phyloP scores from a whole-genome alignment of 108 stramenopile species.

The Schizochytrium sp. region DNA sequence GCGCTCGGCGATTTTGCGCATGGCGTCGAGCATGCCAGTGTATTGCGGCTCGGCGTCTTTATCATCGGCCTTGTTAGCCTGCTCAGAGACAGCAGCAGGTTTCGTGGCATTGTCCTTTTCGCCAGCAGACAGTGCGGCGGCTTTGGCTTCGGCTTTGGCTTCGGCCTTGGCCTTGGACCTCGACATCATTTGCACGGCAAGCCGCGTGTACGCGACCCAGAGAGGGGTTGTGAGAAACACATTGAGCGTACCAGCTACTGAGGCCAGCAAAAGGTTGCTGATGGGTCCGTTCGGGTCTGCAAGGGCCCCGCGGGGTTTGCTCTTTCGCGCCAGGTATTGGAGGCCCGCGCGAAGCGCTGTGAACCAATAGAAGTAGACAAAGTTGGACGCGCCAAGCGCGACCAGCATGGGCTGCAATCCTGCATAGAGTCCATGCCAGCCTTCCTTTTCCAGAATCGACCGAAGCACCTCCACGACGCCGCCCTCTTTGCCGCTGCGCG shows the following conservation, averaged over 20 bases:
- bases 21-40: slow-evolving; percentile 28
- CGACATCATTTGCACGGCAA: slow-evolving; percentile 44
- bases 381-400: slow-evolving; percentile 33
- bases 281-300: not conserved
- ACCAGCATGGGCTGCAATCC: slow-evolving; percentile 34
- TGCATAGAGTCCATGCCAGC: slow-evolving; percentile 16
- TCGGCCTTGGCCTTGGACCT: not conserved
- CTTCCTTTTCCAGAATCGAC: slow-evolving; percentile 23
- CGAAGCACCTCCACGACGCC: not conserved
- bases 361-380: slow-evolving; percentile 44
- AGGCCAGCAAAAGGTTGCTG: slow-evolving; percentile 34
- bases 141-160: not conserved
- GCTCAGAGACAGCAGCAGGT: too few relatives aligned
- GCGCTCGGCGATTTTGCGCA: slow-evolving; percentile 28
- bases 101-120: too few relatives aligned
- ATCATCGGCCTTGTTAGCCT: not conserved
- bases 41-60: not conserved
- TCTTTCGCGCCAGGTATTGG: not conserved
- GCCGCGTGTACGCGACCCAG: slow-evolving; percentile 59
- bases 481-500: not conserved
- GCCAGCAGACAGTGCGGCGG: not conserved
- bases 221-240: slow-evolving; percentile 56
- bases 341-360: slow-evolving; percentile 17
- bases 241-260: slow-evolving; percentile 50
- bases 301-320: not conserved